Evolutionary conservation across 345 rosid species (phyloP), one percentile per base, ranked within the genome.

Genomic region (Populus euphratica): DNA sequence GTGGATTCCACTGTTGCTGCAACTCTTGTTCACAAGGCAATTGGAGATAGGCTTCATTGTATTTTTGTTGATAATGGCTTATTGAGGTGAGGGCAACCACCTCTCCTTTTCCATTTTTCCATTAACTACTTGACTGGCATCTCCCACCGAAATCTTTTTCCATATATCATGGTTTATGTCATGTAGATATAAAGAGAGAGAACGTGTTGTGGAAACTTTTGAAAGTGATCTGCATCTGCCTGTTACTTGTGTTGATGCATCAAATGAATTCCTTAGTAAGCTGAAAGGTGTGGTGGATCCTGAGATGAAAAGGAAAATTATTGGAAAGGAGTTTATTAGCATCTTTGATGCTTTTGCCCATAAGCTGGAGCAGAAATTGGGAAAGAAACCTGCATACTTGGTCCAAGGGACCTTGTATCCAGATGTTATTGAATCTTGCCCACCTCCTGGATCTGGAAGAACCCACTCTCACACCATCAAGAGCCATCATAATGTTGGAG

Each of bases 1-100:
- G 99, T 96, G 44, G 99, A 96, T 88, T 96, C 99, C 61, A 91
- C 99, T 39, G 98, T 96, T 82, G 98, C 98, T 0, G 99, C 98
- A 21, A 91, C 97, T 78, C 97, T 96, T 85, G 97, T 96, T 82
- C 97, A 94, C 75, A 92, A 85, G 85, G 98, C 99, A 47, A 96
- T 96, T 80, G 97, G 98, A 31, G 88, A 90, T 52, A 89, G 99
- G 88, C 97, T 94, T 82, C 99, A 96, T 76, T 96, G 99, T 82
- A 82, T 92, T 85, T 92, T 96, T 77, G 99, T 96, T 47, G 98
- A 96, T 85, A 94, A 96, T 71, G 98, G 99, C 38, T 85, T 96
- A 27, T 80, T 96, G 73, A 92, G 98, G 99, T 92, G 68, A 82
- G 86, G 59, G 36, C 43, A 31, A 41, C 4, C 18, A 31, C 3